Percentiles rank a stretch among this genome's conserved stretches.
phyloP scores from a whole-genome alignment of 768 basidiomycete genomes.

The Suillus clintonianus region DNA sequence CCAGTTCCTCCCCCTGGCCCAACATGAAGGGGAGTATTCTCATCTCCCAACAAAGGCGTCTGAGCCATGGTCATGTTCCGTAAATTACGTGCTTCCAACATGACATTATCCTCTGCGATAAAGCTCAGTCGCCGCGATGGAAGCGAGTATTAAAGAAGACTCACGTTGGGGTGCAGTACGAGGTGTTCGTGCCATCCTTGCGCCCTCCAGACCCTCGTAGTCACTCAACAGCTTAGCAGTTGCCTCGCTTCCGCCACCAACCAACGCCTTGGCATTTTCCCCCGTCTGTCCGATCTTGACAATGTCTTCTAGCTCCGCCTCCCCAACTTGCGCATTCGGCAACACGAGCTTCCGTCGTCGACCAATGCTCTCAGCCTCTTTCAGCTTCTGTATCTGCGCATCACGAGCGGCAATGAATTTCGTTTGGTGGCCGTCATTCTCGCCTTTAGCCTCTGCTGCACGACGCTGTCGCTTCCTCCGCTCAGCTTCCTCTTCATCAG shows the following conservation, averaged over 20 bases:
- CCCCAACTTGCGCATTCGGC: conserved; percentile 91
- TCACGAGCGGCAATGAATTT: conserved; percentile 97
- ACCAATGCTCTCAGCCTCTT: conserved; percentile 95
- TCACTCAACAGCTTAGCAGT: conserved; percentile 87
- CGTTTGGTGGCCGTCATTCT: conserved; percentile 67
- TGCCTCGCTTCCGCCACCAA: conserved; percentile 79
- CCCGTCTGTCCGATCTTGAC: conserved; percentile 96
- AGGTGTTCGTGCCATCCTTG: conserved; percentile 91
- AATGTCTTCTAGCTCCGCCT: conserved; percentile 93
- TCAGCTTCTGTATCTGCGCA: conserved; percentile 96
- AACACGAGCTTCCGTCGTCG: conserved; percentile 81
- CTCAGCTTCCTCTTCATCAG: conserved; percentile 92
- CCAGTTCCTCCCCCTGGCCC: conserved; percentile 81
- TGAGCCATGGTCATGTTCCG: conserved; percentile 92
- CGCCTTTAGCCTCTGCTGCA: conserved; percentile 60
- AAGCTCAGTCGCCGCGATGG: conserved; percentile 8
- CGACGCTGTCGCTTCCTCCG: conserved; percentile 87
- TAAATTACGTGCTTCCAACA: conserved; percentile 93
- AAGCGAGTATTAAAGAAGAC: conserved; percentile 32
- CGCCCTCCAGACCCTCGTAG: conserved; percentile 87
- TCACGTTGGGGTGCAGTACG: conserved; percentile 90
- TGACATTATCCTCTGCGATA: conserved; percentile 84
- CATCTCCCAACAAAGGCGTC: conserved; percentile 94
- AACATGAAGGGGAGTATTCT: conserved; percentile 91
- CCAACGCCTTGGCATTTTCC: conserved; percentile 85